phyloP scores from a whole-genome alignment of 2,329 filamentous ascomycete genomes.

The Cladorrhinum sp. region DNA sequence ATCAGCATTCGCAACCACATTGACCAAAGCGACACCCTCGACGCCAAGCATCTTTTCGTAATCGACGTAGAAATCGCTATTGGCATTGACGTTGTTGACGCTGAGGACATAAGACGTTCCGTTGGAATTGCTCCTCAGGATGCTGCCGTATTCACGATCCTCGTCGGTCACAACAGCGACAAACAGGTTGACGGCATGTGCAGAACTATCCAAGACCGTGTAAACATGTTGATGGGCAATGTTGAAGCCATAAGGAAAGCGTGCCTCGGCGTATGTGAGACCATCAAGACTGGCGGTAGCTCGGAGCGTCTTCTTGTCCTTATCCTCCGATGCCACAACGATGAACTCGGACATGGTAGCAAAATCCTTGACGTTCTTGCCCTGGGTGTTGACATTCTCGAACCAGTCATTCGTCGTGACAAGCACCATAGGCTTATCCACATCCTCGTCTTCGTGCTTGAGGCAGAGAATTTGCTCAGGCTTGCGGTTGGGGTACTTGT shows the following conservation, averaged over 20 bases:
- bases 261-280: slow-evolving; percentile 72
- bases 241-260: slow-evolving; percentile 82
- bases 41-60: slow-evolving; percentile 94
- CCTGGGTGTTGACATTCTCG: slow-evolving; percentile 57
- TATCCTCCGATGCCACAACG: slow-evolving; percentile 74
- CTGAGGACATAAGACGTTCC: slow-evolving; percentile 92
- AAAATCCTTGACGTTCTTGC: slow-evolving; percentile 75
- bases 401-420: slow-evolving; percentile 80
- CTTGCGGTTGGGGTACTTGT: slow-evolving; percentile 45
- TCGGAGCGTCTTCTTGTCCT: slow-evolving; percentile 65
- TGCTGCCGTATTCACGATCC: slow-evolving; percentile 72
- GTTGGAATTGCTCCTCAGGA: slow-evolving; percentile 98
- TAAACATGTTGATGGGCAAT: slow-evolving; percentile 78
- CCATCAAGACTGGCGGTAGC: slow-evolving; percentile 86
- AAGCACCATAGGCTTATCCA: slow-evolving; percentile 63
- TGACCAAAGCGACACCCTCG: slow-evolving; percentile 86
- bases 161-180: slow-evolving; percentile 70
- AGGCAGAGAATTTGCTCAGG: slow-evolving; percentile 59
- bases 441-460: slow-evolving; percentile 61
- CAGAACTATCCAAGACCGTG: slow-evolving; percentile 91
- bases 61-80: slow-evolving; percentile 76
- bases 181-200: slow-evolving; percentile 90
- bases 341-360: slow-evolving; percentile 97
- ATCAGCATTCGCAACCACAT: slow-evolving; percentile 73
- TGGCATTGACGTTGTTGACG: slow-evolving; percentile 75